Conservation (phyloP, 2,329 filamentous ascomycete species). For the Dryadomyces quercus-mongolicae region DNA sequence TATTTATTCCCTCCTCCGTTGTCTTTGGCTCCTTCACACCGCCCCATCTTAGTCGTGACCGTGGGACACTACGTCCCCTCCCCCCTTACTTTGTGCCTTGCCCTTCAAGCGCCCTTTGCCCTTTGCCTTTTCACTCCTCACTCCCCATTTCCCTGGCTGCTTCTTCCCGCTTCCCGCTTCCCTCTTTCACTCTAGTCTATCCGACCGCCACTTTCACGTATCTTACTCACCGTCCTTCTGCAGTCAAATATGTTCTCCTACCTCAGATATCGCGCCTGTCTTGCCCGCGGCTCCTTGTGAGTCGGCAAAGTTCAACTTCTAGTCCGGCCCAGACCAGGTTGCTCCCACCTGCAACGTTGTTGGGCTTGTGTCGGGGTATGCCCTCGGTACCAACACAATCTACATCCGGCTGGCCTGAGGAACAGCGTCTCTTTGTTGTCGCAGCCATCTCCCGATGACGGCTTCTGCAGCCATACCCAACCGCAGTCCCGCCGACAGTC, state of each 20-base stretch:
- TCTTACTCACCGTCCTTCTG: neutral
- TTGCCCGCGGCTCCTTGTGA: neutral
- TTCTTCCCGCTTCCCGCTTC: neutral
- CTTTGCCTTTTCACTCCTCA: too few relatives aligned
- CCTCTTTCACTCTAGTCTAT: neutral
- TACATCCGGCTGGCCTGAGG: neutral
- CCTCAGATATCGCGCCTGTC: neutral
- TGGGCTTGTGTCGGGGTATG: neutral
- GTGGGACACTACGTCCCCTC: neutral
- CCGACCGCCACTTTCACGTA: neutral
- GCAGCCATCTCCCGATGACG: neutral
- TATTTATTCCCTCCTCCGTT: neutral
- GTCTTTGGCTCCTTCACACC: slow-evolving; percentile 5
- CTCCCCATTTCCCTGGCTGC: neutral
- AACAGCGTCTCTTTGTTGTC: neutral
- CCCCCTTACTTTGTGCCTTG: neutral
- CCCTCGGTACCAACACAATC: neutral
- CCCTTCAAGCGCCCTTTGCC: neutral
- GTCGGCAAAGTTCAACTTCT: neutral
- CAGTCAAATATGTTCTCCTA: slow-evolving; percentile 1
- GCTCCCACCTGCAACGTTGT: too few relatives aligned
- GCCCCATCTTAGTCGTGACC: slow-evolving; percentile 5
- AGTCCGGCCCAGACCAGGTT: neutral
- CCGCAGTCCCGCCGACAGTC: neutral
- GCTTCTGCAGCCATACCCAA: neutral